phyloP scores from a whole-genome alignment of 2,329 filamentous ascomycete genomes.

The Beauveria australis region DNA sequence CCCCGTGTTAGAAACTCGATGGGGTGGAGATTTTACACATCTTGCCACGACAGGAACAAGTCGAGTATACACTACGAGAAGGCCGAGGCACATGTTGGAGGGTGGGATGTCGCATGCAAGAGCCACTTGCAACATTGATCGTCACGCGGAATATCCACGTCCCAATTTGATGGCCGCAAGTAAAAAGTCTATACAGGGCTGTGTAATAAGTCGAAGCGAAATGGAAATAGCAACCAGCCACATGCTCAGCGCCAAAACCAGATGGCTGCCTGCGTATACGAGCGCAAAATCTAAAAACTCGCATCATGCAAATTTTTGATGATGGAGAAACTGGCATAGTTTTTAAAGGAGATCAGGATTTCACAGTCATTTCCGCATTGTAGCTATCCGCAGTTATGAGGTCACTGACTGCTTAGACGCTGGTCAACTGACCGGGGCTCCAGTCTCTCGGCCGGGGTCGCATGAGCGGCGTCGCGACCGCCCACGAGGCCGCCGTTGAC shows the following conservation, averaged over 20 bases:
- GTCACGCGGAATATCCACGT: neutral
- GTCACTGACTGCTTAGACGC: neutral
- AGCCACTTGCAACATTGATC: neutral
- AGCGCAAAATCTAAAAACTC: neutral
- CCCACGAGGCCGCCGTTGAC: neutral
- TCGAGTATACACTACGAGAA: too few relatives aligned
- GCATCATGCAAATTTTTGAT: too few relatives aligned
- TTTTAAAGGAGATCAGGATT: neutral
- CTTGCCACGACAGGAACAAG: neutral
- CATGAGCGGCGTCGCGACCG: constrained; percentile 3
- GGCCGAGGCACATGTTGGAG: neutral
- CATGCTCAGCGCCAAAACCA: too few relatives aligned
- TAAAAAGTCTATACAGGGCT: neutral
- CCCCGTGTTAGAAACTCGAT: neutral
- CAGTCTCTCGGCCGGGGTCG: constrained; percentile 4
- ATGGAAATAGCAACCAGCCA: neutral
- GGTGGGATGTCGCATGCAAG: constrained; percentile 3
- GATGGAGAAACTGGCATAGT: too few relatives aligned
- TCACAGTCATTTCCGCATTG: neutral
- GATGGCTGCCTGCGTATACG: too few relatives aligned
- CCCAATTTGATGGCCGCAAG: neutral
- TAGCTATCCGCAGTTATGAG: neutral
- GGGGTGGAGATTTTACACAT: neutral
- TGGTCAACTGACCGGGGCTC: constrained; percentile 6
- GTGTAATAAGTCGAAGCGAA: neutral